Evolutionary conservation across 2,329 filamentous ascomycete genomes (phyloP).

Genomic region (Microascus cirrosus): DNA sequence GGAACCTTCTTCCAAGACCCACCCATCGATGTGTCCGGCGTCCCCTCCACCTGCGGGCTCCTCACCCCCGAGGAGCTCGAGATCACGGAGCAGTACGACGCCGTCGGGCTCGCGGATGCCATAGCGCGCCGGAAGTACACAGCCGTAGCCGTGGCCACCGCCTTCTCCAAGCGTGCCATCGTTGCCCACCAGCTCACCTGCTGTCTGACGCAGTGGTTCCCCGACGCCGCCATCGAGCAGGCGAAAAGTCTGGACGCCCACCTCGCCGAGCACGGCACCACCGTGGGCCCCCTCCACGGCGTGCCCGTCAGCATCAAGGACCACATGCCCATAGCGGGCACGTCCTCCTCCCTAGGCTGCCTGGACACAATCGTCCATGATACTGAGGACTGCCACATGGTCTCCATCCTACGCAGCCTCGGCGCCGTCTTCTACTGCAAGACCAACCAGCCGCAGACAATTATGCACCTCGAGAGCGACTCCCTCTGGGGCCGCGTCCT

Average conservation of each 20-base stretch:
- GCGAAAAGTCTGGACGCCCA: slow-evolving; percentile 27
- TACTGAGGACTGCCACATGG: slow-evolving; percentile 42
- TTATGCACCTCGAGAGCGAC: slow-evolving; percentile 57
- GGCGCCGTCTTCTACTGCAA: slow-evolving; percentile 47
- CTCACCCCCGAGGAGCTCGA: slow-evolving; percentile 30
- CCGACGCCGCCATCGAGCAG: slow-evolving; percentile 32
- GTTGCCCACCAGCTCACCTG: slow-evolving; percentile 46
- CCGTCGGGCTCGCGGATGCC: slow-evolving; percentile 24
- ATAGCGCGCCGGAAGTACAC: slow-evolving; percentile 23
- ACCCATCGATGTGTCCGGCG: slow-evolving; percentile 8
- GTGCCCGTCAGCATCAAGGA: slow-evolving; percentile 41
- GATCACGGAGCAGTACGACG: slow-evolving; percentile 36
- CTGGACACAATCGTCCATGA: slow-evolving; percentile 36
- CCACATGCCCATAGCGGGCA: slow-evolving; percentile 43
- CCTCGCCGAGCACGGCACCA: slow-evolving; percentile 21
- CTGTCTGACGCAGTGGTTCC: slow-evolving; percentile 41
- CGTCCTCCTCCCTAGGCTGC: slow-evolving; percentile 39
- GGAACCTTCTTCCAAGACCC: slow-evolving; percentile 13
- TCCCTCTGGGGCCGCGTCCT: slow-evolving; percentile 52
- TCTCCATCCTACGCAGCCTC: slow-evolving; percentile 35
- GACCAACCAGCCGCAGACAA: slow-evolving; percentile 48
- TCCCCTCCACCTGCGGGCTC: slow-evolving; percentile 28
- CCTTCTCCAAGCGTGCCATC: slow-evolving; percentile 43
- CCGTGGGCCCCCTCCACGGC: slow-evolving; percentile 48
- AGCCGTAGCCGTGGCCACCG: slow-evolving; percentile 27